Percentiles rank a stretch among this genome's conserved stretches.
These are phyloP conservation scores for Lachnellula willkommii DNA, from an alignment of 2,329 filamentous ascomycete species.

Conservation along the genomic window DNA sequence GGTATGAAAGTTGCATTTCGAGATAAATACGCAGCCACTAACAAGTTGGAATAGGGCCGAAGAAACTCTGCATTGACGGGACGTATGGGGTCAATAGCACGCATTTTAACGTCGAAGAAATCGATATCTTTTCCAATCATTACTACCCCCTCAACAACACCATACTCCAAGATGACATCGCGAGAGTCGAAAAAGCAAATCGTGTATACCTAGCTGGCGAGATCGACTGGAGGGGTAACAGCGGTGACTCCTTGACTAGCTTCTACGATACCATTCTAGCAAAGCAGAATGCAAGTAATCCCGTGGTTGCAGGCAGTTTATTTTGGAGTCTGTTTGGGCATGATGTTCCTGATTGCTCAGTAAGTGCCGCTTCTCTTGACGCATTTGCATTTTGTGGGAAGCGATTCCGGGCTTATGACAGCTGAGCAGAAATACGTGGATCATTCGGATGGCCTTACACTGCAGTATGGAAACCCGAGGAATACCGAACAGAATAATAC, in stretches of 20 bases:
- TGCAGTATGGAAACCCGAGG: constrained; percentile 41
- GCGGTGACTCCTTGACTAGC: constrained; percentile 33
- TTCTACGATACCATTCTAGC: constrained; percentile 40
- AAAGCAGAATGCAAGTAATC: constrained; percentile 20
- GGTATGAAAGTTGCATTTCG: not conserved
- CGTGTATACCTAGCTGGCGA: constrained; percentile 43
- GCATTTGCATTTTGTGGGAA: too few relatives aligned
- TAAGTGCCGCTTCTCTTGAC: constrained; percentile 19
- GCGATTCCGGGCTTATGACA: not conserved
- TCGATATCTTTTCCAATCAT: constrained; percentile 45
- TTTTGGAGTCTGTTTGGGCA: constrained; percentile 45
- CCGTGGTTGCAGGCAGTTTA: constrained; percentile 37
- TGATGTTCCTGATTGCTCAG: constrained; percentile 40
- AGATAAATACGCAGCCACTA: too few relatives aligned
- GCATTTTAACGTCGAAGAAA: constrained; percentile 38
- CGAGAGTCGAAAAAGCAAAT: constrained; percentile 31
- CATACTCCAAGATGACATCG: constrained; percentile 37
- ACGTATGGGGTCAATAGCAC: constrained; percentile 44
- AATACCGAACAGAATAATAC: constrained; percentile 36
- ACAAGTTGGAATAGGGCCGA: constrained; percentile 32
- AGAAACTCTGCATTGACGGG: constrained; percentile 43
- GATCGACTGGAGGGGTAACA: constrained; percentile 40
- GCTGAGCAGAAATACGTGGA: constrained; percentile 36
- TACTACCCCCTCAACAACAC: constrained; percentile 41
- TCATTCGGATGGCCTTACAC: constrained; percentile 40